A percentile compares a stretch with the other conserved stretches of the same genome.
Evolutionary conservation across 129 eudicot species (phyloP).

Genomic region (Saposhnikovia divaricata): DNA sequence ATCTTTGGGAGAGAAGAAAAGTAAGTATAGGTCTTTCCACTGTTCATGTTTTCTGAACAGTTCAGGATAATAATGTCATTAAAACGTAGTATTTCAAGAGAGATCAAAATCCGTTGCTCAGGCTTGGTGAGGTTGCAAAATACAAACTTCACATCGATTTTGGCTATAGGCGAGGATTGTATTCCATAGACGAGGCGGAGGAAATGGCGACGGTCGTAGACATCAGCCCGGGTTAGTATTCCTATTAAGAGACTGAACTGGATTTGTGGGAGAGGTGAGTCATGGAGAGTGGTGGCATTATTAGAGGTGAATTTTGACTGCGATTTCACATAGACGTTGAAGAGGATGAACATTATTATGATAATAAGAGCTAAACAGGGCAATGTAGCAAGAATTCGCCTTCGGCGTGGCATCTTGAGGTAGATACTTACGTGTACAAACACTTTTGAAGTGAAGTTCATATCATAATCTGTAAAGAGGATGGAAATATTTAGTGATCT

Average conservation of each 20-base stretch:
- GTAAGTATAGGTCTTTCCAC: constrained; percentile 59
- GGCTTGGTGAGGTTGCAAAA: constrained; percentile 69
- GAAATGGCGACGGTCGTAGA: constrained; percentile 60
- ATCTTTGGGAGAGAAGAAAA: constrained; percentile 63
- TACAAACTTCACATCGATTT: constrained; percentile 52
- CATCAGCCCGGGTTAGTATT: constrained; percentile 50
- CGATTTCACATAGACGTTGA: constrained; percentile 36
- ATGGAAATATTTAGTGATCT: background rate
- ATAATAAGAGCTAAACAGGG: constrained; percentile 32
- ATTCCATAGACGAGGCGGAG: constrained; percentile 72
- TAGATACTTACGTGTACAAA: constrained; percentile 11
- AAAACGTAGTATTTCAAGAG: constrained; percentile 58
- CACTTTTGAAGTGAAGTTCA: constrained; percentile 1
- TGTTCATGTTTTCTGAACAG: constrained; percentile 69
- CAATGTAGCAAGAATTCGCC: constrained; percentile 23
- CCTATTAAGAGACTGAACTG: constrained; percentile 59
- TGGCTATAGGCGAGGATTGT: constrained; percentile 47
- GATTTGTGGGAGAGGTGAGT: constrained; percentile 20
- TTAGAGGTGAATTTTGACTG: constrained; percentile 19
- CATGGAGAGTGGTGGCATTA: constrained; percentile 12
- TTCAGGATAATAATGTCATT: constrained; percentile 60
- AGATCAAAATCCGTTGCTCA: constrained; percentile 43
- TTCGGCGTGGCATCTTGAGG: constrained; percentile 28
- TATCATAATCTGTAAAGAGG: background rate
- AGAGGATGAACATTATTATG: constrained; percentile 35